Evolutionary conservation across 2,329 filamentous ascomycete species (phyloP).

Genomic region (Ophiocordyceps australis): DNA sequence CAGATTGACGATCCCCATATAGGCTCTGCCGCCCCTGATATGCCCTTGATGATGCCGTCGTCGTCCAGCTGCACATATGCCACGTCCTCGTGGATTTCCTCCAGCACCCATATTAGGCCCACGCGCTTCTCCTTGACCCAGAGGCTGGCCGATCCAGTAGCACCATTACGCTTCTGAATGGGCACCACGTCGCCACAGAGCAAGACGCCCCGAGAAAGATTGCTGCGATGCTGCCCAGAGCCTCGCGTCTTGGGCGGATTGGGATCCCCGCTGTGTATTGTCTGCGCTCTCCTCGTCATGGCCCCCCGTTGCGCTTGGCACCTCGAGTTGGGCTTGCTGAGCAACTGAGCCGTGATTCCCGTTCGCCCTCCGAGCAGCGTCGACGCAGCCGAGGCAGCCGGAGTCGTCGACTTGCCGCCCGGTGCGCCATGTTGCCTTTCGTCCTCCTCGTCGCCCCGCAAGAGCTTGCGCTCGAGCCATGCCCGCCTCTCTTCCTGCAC

Average conservation of each 20-base stretch:
- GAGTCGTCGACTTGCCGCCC: constrained; percentile 14
- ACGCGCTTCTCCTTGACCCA: constrained; percentile 98
- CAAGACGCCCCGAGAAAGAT: constrained; percentile 72
- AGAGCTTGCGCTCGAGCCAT: constrained; percentile 79
- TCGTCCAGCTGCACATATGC: constrained; percentile 62
- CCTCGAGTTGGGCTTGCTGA: constrained; percentile 61
- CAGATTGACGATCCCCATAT: constrained; percentile 74
- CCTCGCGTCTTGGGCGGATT: constrained; percentile 34
- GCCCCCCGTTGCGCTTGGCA: constrained; percentile 33
- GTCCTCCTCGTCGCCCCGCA: constrained; percentile 24
- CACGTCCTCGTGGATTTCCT: constrained; percentile 93
- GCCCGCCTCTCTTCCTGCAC: constrained; percentile 75
- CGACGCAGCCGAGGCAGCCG: constrained; percentile 22
- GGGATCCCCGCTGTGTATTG: constrained; percentile 37
- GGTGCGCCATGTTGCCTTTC: constrained; percentile 12
- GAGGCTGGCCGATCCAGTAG: constrained; percentile 78
- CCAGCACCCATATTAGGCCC: constrained; percentile 90
- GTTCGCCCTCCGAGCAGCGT: constrained; percentile 47
- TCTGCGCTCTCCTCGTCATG: constrained; percentile 45
- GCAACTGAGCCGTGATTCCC: constrained; percentile 71
- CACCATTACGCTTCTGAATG: constrained; percentile 88
- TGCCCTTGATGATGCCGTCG: constrained; percentile 51
- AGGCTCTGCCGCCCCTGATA: constrained; percentile 58
- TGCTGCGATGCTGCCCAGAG: constrained; percentile 45
- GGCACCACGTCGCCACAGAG: constrained; percentile 96